Evolutionary conservation across 1,284 basidiomycete species (phyloP).

Genomic region (Porodaedalea pini): DNA sequence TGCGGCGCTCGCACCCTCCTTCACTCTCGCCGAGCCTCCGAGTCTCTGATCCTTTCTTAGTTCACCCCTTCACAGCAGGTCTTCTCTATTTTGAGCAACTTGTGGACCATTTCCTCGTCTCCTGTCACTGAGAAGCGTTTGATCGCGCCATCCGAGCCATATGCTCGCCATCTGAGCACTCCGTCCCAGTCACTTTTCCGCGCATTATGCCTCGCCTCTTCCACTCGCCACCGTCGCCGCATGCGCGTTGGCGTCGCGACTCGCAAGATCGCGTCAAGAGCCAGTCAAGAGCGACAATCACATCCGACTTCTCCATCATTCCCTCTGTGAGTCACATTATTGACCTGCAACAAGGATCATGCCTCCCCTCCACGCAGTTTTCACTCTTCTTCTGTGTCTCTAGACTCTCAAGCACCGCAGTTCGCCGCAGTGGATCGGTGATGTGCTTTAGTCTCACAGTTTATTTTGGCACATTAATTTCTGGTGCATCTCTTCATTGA

Average conservation of each 20-base stretch:
- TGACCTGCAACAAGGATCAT: background rate
- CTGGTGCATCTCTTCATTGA: background rate
- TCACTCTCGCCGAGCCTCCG: background rate
- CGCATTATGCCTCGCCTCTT: background rate
- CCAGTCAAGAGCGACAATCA: background rate
- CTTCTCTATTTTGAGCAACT: background rate
- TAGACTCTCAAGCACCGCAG: background rate
- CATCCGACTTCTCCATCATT: background rate
- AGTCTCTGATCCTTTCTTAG: background rate
- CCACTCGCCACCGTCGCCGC: background rate
- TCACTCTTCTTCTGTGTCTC: background rate
- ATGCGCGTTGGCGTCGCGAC: background rate
- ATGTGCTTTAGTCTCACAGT: background rate
- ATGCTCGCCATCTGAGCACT: background rate
- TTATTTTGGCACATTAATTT: background rate
- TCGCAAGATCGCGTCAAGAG: constrained; percentile 2
- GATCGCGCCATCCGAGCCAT: background rate
- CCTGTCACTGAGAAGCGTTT: background rate
- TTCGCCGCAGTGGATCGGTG: background rate
- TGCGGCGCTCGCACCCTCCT: background rate
- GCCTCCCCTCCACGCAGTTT: too few relatives aligned
- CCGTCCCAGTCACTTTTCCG: background rate
- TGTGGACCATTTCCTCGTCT: background rate
- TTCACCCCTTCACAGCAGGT: background rate
- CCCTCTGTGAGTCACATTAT: background rate